Evolutionary conservation across 371 early-diverging fungal species (phyloP), one percentile per base, ranked within the genome.

Genomic region (Actinomortierella ambigua): DNA sequence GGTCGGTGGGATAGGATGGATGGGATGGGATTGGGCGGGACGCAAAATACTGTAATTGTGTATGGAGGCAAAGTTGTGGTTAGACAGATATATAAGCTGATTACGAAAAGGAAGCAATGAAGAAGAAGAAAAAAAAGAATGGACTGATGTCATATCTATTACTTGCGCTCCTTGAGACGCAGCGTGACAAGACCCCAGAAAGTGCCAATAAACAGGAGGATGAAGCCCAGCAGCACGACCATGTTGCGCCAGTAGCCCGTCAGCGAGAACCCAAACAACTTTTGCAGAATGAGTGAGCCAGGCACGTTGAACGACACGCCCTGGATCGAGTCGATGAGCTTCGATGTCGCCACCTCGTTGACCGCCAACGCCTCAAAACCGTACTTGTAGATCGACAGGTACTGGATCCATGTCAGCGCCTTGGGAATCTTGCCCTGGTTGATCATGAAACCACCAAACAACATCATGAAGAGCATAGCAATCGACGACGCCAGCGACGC

Each of bases 321-420:
- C n/a, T 75, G 64, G 46, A 68, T 64, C 2, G 27, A 68, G 28
- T 75, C 69, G 18, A 63, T 52, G 49, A 75, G 42, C 20, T 63
- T 50, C 0, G 62, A 43, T 0, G 59, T 64, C 17, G 65, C 69
- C 15, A 68, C 61, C 62, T 85, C 82, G 76, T 85, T 86, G 53
- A 75, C 77, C 5, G 76, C 77, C 60, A 86, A 61, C 3, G 86
- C 85, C 26, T 69, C 73, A 58, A 84, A 90, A 14, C 81, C 85
- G 65, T 85, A 88, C 66, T 87, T 88, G 68, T 83, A 81, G 41
- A 88, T 87, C 44, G 85, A 83, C 41, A 86, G 55, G 68, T 85
- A 84, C 56, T 86, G 80, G 59, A 88, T 68, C 87, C 86, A 86
- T 42, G 78, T 68, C 39, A 90, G 61, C 51, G 76, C 87, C 0